Conservation (phyloP, 257 asterid genomes). For the Ophiorrhiza pumila region DNA sequence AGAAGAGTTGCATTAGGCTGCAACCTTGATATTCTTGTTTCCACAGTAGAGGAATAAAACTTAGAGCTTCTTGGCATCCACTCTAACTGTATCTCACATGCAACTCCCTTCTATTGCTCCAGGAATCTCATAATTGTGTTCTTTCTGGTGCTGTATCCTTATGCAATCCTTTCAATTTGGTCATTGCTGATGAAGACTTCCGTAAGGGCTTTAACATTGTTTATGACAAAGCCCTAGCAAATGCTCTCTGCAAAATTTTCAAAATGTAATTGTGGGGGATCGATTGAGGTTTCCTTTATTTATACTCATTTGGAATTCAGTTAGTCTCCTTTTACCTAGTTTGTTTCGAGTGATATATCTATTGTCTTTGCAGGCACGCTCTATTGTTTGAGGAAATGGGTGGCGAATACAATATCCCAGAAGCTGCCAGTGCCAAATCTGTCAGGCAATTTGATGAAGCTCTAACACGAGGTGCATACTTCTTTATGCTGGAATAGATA, state of each 20-base stretch:
- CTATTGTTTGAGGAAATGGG: conserved; percentile 83
- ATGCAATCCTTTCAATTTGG: conserved; percentile 94
- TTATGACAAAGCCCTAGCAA: conserved; percentile 88
- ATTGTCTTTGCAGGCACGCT: conserved; percentile 63
- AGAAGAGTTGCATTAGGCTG: too few relatives aligned
- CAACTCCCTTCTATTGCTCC: conserved; percentile 24
- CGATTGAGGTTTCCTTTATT: conserved; percentile 12
- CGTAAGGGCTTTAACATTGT: conserved; percentile 88
- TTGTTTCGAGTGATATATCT: conserved; percentile 7
- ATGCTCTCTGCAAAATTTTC: conserved; percentile 72
- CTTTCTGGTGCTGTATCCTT: conserved; percentile 93
- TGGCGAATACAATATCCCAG: conserved; percentile 77
- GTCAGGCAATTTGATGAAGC: conserved; percentile 94
- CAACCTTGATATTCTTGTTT: background rate
- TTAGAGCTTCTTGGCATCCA: background rate
- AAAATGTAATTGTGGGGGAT: conserved; percentile 43
- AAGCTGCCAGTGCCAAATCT: conserved; percentile 71
- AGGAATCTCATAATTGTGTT: conserved; percentile 80
- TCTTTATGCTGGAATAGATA: conserved; percentile 21
- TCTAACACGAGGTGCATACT: conserved; percentile 71
- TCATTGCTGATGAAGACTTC: conserved; percentile 91
- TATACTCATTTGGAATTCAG: conserved; percentile 9
- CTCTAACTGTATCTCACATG: background rate
- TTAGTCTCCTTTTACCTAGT: conserved; percentile 6
- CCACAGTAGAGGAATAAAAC: background rate